Percentiles rank a stretch among this genome's conserved stretches.
phyloP scores from a whole-genome alignment of 495 filamentous ascomycete species.

The Hypoxylon perforatum region DNA sequence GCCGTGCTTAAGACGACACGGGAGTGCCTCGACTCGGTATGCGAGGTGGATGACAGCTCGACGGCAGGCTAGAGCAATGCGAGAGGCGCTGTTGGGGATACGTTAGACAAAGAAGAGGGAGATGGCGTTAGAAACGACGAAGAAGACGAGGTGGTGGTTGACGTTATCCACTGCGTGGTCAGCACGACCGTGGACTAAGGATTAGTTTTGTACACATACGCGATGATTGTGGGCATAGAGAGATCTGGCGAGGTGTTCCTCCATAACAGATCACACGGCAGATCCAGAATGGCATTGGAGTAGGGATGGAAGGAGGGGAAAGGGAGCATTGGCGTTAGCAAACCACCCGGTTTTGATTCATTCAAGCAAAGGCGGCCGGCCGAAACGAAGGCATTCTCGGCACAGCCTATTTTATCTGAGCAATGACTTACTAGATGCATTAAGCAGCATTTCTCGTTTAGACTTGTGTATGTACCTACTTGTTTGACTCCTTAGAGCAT shows the following conservation, averaged over 20 bases:
- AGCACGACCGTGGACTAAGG: background rate
- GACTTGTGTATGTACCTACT: too few relatives aligned
- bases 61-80: conserved; percentile 23
- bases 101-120: background rate
- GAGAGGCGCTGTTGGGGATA: too few relatives aligned
- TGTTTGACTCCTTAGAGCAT: too few relatives aligned
- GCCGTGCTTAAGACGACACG: conserved; percentile 64
- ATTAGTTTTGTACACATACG: too few relatives aligned
- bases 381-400: conserved; percentile 8
- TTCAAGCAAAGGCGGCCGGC: background rate
- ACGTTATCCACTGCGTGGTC: background rate
- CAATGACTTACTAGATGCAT: conserved; percentile 18
- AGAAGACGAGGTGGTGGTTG: too few relatives aligned
- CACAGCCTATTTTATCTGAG: background rate
- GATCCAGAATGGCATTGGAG: conserved; percentile 17
- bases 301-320: background rate
- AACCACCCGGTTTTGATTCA: conserved; percentile 6
- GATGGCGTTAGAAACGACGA: background rate
- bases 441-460: background rate
- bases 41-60: conserved; percentile 56
- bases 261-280: background rate
- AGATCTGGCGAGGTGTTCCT: background rate
- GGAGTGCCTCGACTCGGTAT: conserved; percentile 61
- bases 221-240: background rate
- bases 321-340: conserved; percentile 38